Percentiles rank a stretch among this genome's conserved stretches.
These are phyloP conservation scores for Comarum palustre DNA, from an alignment of 306 rosid genomes.

Conservation along the genomic window DNA sequence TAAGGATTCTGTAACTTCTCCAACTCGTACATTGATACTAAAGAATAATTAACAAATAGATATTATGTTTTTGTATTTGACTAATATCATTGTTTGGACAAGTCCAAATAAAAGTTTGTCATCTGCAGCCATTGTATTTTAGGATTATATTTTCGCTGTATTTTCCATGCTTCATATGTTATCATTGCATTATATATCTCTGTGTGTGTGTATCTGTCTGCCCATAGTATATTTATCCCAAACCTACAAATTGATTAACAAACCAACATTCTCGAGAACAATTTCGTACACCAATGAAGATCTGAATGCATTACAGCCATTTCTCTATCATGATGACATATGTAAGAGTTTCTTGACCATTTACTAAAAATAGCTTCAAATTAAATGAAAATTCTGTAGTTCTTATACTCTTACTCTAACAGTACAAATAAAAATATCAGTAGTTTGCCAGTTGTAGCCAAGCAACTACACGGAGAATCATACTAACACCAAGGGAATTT, in stretches of 20 bases:
- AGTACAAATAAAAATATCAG: background rate
- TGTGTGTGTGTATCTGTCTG: background rate
- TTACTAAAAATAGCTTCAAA: background rate
- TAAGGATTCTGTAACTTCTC: background rate
- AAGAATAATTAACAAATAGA: background rate
- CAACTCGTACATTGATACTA: background rate
- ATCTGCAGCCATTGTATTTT: background rate
- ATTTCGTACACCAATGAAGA: background rate
- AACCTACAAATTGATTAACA: background rate
- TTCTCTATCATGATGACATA: constrained; percentile 1
- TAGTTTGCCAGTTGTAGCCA: background rate
- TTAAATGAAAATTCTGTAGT: background rate
- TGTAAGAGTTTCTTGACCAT: background rate
- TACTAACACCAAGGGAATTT: background rate
- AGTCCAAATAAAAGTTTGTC: background rate
- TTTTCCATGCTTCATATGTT: background rate
- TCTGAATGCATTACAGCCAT: background rate
- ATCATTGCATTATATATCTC: background rate
- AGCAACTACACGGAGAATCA: background rate
- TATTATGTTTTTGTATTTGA: background rate
- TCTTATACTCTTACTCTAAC: background rate
- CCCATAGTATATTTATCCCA: background rate
- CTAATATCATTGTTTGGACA: background rate
- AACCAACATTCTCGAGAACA: background rate
- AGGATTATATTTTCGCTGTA: background rate